These are phyloP conservation scores for Parmelia sp. DNA, from an alignment of 495 filamentous ascomycete species.

Conservation along the genomic window DNA sequence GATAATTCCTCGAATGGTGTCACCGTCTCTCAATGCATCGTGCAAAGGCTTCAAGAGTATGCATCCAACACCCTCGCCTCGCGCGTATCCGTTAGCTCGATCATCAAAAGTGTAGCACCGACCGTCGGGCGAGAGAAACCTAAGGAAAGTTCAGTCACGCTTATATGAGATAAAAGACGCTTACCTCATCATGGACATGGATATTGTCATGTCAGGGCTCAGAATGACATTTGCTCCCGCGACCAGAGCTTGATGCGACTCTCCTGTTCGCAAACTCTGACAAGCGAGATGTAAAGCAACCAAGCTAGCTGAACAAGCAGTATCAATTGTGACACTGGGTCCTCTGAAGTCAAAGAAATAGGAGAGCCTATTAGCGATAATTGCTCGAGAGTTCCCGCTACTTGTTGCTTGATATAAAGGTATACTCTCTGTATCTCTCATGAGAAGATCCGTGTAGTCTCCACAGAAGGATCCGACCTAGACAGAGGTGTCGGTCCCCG, in stretches of 20 bases:
- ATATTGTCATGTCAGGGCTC: constrained; percentile 15
- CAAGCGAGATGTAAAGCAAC: constrained; percentile 46
- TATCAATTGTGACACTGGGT: constrained; percentile 28
- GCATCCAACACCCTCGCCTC: constrained; percentile 40
- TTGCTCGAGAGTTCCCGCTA: constrained; percentile 20
- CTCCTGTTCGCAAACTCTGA: constrained; percentile 41
- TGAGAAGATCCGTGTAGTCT: too few relatives aligned
- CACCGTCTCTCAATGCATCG: constrained; percentile 40
- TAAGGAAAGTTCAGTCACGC: not conserved
- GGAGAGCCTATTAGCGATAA: constrained; percentile 25
- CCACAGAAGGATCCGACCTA: constrained; percentile 16
- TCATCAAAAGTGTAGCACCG: constrained; percentile 41
- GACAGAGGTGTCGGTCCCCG: constrained; percentile 22
- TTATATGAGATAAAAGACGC: not conserved
- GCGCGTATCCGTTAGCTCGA: constrained; percentile 39
- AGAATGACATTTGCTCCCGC: constrained; percentile 38
- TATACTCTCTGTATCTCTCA: constrained; percentile 17
- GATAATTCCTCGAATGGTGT: constrained; percentile 38
- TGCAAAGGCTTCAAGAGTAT: constrained; percentile 38
- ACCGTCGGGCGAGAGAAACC: constrained; percentile 33
- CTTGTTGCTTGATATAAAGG: constrained; percentile 32
- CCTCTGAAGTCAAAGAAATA: constrained; percentile 29
- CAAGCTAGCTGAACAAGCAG: constrained; percentile 45
- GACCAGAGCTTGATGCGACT: constrained; percentile 39
- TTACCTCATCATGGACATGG: constrained; percentile 15